A percentile compares a stretch with the other conserved stretches of the same genome.
phyloP scores from a whole-genome alignment of 2,329 filamentous ascomycete genomes.

The Tolypocladium ovalisporum region DNA sequence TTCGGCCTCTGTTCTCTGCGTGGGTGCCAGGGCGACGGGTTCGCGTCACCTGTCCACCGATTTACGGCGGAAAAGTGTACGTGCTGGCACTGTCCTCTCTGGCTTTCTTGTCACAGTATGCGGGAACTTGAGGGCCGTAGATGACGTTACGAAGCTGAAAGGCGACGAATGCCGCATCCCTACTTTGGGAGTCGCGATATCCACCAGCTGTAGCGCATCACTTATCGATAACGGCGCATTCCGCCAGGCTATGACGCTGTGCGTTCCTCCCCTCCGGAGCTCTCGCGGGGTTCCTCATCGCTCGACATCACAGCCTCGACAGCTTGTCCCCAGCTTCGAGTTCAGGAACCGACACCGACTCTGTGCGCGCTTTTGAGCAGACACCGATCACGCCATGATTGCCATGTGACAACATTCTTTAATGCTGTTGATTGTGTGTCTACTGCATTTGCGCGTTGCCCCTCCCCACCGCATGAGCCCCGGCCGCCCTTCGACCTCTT shows the following conservation, averaged over 20 bases:
- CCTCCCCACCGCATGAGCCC: neutral
- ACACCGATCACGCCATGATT: neutral
- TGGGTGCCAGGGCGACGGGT: neutral
- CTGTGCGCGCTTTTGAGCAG: neutral
- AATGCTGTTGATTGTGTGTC: neutral
- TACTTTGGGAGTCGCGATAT: too few relatives aligned
- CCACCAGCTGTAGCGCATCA: neutral
- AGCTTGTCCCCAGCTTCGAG: neutral
- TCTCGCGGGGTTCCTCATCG: neutral
- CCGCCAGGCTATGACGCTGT: neutral
- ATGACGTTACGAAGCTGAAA: neutral
- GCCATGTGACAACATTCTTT: constrained; percentile 1
- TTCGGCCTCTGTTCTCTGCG: neutral
- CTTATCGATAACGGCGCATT: constrained; percentile 17
- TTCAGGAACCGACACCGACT: neutral
- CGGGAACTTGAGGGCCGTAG: neutral
- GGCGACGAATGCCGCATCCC: neutral
- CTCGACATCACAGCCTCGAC: neutral
- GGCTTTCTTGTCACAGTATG: neutral
- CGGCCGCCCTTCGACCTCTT: constrained; percentile 3
- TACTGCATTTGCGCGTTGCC: neutral
- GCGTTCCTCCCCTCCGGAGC: neutral
- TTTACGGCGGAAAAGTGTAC: neutral
- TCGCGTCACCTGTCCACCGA: neutral
- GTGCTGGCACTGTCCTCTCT: neutral